Evolutionary conservation across 2,329 filamentous ascomycete species (phyloP).

Genomic region (Pleoardoris graminearum): DNA sequence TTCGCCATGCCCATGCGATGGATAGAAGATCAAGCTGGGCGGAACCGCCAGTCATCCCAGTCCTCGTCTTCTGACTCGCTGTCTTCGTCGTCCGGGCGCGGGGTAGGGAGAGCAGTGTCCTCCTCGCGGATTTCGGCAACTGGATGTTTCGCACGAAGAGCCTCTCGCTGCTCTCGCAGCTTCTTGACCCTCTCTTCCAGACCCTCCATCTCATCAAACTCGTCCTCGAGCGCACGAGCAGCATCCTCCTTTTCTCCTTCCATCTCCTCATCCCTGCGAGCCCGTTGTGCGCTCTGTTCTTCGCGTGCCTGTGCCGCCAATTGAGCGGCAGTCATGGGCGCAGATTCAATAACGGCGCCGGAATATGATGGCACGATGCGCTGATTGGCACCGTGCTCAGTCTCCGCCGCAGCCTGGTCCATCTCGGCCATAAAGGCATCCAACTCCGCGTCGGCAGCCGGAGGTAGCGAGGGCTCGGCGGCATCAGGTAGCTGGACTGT

Average conservation of each 20-base stretch:
- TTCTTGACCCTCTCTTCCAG: conserved; percentile 51
- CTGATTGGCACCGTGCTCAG: conserved; percentile 71
- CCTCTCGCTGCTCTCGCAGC: conserved; percentile 52
- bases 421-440: conserved; percentile 60
- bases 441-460: conserved; percentile 47
- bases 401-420: conserved; percentile 75
- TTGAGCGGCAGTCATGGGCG: conserved; percentile 52
- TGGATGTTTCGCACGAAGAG: conserved; percentile 37
- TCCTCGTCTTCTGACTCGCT: conserved; percentile 46
- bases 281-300: conserved; percentile 49
- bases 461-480: conserved; percentile 10
- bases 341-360: conserved; percentile 50
- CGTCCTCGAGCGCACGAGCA: conserved; percentile 49
- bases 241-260: conserved; percentile 56
- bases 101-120: conserved; percentile 10
- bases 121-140: conserved; percentile 16
- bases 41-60: conserved; percentile 45
- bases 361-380: conserved; percentile 59
- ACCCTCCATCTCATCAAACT: conserved; percentile 56
- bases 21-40: conserved; percentile 30
- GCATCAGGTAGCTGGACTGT: conserved; percentile 11
- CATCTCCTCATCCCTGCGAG: conserved; percentile 49
- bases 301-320: conserved; percentile 51
- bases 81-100: conserved; percentile 25
- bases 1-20: background rate